A percentile compares a stretch with the other conserved stretches of the same genome.
Conservation (phyloP, 2,329 filamentous ascomycete species). For the Hypoxylon sp. region DNA sequence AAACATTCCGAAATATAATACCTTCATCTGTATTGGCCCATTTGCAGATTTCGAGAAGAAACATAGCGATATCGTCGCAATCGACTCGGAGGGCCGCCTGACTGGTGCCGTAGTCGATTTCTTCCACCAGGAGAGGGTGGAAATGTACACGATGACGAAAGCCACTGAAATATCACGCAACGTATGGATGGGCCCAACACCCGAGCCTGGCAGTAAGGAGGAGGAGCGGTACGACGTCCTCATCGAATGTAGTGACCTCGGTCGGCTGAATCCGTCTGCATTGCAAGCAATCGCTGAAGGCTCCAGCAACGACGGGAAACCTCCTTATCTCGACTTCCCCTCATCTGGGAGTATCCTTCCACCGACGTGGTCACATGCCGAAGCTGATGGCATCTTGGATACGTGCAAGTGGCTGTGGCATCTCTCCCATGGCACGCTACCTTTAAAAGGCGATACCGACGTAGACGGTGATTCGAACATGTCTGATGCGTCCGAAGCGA, state of each 20-base stretch:
- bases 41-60: constrained; percentile 79
- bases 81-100: constrained; percentile 77
- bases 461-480: constrained; percentile 60
- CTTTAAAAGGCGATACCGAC: constrained; percentile 52
- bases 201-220: constrained; percentile 72
- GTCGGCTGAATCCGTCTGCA: constrained; percentile 77
- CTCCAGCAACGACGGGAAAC: constrained; percentile 57
- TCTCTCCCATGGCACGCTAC: constrained; percentile 75
- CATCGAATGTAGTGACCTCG: constrained; percentile 90
- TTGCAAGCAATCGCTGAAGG: constrained; percentile 73
- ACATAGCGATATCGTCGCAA: constrained; percentile 77
- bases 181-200: constrained; percentile 90
- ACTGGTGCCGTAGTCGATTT: constrained; percentile 89
- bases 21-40: constrained; percentile 76
- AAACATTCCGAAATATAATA: constrained; percentile 78
- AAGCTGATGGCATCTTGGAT: constrained; percentile 86
- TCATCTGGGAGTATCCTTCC: constrained; percentile 93
- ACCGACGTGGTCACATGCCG: constrained; percentile 83
- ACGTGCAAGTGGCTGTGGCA: constrained; percentile 92
- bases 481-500: constrained; percentile 52
- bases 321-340: constrained; percentile 79
- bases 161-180: constrained; percentile 90
- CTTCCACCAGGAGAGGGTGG: constrained; percentile 85
- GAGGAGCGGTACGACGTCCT: constrained; percentile 81
- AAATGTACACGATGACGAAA: constrained; percentile 95